Evolutionary conservation across 495 filamentous ascomycete genomes (phyloP).

Genomic region (Penicillium parvum): DNA sequence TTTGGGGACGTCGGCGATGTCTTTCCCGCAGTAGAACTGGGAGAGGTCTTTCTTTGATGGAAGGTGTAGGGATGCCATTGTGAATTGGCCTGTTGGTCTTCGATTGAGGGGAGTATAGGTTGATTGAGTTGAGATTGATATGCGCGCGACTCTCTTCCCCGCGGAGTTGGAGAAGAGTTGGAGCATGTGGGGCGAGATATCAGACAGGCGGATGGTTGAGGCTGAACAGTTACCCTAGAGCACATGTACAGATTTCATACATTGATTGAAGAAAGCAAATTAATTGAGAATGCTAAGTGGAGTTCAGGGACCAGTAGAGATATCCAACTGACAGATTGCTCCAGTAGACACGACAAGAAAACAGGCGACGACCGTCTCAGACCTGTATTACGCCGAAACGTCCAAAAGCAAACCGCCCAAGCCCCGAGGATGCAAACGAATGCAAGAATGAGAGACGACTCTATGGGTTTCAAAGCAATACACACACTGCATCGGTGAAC

Average conservation of each 20-base stretch:
- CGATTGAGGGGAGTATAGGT: too few relatives aligned
- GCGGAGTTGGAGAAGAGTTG: too few relatives aligned
- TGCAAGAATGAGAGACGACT: neutral
- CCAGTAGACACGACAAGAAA: neutral
- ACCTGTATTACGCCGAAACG: neutral
- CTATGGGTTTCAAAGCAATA: neutral
- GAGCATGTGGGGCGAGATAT: slow-evolving; percentile 10
- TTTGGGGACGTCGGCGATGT: slow-evolving; percentile 55
- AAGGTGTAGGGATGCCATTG: slow-evolving; percentile 5
- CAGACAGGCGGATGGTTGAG: slow-evolving; percentile 1
- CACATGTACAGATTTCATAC: neutral
- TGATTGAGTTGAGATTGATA: too few relatives aligned
- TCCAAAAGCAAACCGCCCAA: neutral
- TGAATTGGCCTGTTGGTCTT: neutral
- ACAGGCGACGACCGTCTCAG: neutral
- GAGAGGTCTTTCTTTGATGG: slow-evolving; percentile 26
- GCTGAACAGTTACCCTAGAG: slow-evolving; percentile 6
- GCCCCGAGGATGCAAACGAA: neutral
- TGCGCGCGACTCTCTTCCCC: too few relatives aligned
- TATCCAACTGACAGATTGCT: too few relatives aligned
- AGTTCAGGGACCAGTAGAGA: slow-evolving; percentile 1
- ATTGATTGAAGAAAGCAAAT: too few relatives aligned
- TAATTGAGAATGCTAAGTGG: too few relatives aligned
- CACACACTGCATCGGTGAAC: too few relatives aligned
- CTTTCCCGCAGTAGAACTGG: slow-evolving; percentile 57